Evolutionary conservation across 2,329 filamentous ascomycete species (phyloP).

Genomic region (Sarocladium brachiariae): DNA sequence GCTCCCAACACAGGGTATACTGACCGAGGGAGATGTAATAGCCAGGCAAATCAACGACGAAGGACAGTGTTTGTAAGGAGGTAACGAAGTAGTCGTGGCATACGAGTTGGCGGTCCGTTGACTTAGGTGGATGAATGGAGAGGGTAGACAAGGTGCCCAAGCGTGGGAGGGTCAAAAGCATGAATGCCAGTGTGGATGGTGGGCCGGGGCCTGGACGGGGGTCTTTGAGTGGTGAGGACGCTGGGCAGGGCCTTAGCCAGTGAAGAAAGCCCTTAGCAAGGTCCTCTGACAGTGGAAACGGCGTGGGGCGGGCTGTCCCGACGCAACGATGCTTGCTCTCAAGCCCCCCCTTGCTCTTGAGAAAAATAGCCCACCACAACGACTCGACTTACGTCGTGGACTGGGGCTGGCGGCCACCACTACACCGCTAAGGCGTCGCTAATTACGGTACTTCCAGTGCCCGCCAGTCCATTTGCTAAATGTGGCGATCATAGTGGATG

Average conservation of each 20-base stretch:
- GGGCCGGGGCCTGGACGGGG: background rate
- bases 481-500: background rate
- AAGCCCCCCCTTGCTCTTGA: background rate
- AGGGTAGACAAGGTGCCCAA: background rate
- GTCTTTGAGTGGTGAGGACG: too few relatives aligned
- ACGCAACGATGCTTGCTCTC: background rate
- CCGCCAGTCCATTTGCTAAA: background rate
- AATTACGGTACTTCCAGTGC: background rate
- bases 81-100: background rate
- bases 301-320: conserved; percentile 5
- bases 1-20: background rate
- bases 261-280: too few relatives aligned
- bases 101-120: background rate
- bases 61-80: background rate
- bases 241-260: conserved; percentile 2
- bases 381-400: background rate
- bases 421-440: background rate
- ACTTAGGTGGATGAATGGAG: background rate
- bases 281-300: too few relatives aligned
- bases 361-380: background rate
- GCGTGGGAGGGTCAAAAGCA: conserved; percentile 1
- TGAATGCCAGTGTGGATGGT: background rate
- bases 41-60: background rate
- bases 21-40: background rate
- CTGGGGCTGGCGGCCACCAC: background rate